Conservation (phyloP, 345 rosid species). For the Arabidopsis arenosa region DNA sequence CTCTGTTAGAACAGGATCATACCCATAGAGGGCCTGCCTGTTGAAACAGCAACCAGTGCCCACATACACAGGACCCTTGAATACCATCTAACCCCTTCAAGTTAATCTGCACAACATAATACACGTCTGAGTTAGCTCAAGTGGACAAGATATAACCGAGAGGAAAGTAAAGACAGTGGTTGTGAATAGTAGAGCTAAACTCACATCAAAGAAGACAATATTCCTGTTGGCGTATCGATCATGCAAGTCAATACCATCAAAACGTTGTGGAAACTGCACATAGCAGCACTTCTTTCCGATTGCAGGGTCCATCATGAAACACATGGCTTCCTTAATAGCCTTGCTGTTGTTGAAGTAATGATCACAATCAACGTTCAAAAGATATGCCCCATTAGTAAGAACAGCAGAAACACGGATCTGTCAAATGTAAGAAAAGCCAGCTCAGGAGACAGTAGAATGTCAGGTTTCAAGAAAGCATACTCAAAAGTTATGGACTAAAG, state of each 20-base stretch:
- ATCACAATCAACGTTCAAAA: conserved; percentile 97
- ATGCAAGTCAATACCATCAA: conserved; percentile 94
- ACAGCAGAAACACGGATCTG: conserved; percentile 99
- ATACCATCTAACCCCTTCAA: conserved; percentile 95
- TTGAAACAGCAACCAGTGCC: conserved; percentile 99
- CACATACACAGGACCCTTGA: conserved; percentile 99
- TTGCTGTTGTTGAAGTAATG: conserved; percentile 99
- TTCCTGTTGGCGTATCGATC: conserved; percentile 99
- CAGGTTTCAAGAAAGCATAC: neutral
- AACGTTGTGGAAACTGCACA: conserved; percentile 97
- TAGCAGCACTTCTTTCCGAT: conserved; percentile 91
- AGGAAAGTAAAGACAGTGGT: neutral
- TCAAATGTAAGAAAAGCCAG: conserved; percentile 27
- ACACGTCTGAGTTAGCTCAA: conserved; percentile 19
- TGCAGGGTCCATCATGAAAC: conserved; percentile 97
- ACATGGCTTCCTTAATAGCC: conserved; percentile 97
- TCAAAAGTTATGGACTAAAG: neutral
- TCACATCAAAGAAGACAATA: conserved; percentile 93
- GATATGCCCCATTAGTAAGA: conserved; percentile 95
- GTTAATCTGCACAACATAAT: conserved; percentile 67
- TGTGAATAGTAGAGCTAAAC: conserved; percentile 33
- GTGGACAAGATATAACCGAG: neutral
- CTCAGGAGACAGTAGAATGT: conserved; percentile 15
- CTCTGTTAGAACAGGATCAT: conserved; percentile 92
- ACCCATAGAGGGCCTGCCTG: conserved; percentile 94